Evolutionary conservation across 2,329 filamentous ascomycete species (phyloP).

Genomic region (Aspergillus hiratsukae): DNA sequence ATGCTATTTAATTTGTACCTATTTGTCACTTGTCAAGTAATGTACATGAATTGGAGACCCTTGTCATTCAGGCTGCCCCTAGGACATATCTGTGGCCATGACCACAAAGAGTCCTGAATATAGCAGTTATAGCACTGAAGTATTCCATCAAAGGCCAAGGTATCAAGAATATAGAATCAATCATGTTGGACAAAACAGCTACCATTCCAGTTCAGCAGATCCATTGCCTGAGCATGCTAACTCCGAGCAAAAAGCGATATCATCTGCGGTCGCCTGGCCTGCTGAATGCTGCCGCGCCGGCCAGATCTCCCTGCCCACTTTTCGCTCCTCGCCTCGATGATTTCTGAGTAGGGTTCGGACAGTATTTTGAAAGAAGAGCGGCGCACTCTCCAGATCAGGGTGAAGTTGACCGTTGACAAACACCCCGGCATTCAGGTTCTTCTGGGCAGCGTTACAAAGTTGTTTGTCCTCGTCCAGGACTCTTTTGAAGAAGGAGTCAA

Average conservation of each 20-base stretch:
- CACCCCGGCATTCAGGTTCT: constrained; percentile 56
- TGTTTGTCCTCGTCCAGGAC: constrained; percentile 61
- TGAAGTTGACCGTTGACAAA: constrained; percentile 62
- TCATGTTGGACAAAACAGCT: not conserved
- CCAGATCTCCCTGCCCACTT: not conserved
- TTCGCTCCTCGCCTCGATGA: not conserved
- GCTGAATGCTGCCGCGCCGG: not conserved
- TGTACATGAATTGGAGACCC: too few relatives aligned
- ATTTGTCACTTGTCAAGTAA: too few relatives aligned
- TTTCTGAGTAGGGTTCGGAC: not conserved
- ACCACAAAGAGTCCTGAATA: too few relatives aligned
- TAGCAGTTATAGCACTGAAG: too few relatives aligned
- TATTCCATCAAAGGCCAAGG: too few relatives aligned
- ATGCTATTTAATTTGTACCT: too few relatives aligned
- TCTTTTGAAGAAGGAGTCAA: constrained; percentile 58
- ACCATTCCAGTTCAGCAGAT: not conserved
- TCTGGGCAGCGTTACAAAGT: constrained; percentile 55
- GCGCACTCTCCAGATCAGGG: constrained; percentile 49
- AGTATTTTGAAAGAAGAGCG: not conserved
- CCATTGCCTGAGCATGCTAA: not conserved
- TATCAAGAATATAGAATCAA: too few relatives aligned
- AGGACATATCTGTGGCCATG: too few relatives aligned
- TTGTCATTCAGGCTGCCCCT: too few relatives aligned
- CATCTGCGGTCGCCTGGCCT: not conserved
- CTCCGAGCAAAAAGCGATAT: not conserved